A percentile compares a stretch with the other conserved stretches of the same genome.
phyloP scores from a whole-genome alignment of 1,284 basidiomycete species.

The Phenoliferia sp. region DNA sequence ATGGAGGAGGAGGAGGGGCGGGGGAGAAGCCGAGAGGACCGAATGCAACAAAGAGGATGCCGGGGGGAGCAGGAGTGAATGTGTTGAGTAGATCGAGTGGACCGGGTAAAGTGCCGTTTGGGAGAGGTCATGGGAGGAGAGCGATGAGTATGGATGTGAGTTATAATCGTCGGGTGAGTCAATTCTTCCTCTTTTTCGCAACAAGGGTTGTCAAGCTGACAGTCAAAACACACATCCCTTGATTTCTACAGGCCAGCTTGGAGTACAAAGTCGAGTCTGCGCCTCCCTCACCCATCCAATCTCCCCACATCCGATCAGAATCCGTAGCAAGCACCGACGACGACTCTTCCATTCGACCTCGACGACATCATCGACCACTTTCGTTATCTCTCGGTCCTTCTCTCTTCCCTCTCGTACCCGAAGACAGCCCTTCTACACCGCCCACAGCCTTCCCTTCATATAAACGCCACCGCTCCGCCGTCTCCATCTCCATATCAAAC shows the following conservation, averaged over 20 bases:
- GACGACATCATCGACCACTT: slow-evolving; percentile 25
- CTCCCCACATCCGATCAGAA: slow-evolving; percentile 6
- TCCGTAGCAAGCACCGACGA: slow-evolving; percentile 19
- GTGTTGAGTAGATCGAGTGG: neutral
- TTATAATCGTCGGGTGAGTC: slow-evolving; percentile 1
- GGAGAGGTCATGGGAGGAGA: slow-evolving; percentile 13
- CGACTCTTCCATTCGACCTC: slow-evolving; percentile 6
- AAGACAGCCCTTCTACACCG: slow-evolving; percentile 8
- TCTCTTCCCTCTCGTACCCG: slow-evolving; percentile 25
- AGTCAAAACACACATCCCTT: neutral
- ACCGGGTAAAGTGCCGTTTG: slow-evolving; percentile 14
- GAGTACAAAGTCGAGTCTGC: neutral
- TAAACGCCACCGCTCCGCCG: slow-evolving; percentile 12
- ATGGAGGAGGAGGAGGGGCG: neutral
- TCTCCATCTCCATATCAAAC: slow-evolving; percentile 2
- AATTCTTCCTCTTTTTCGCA: neutral
- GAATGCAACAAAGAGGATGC: neutral
- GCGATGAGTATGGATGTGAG: slow-evolving; percentile 29
- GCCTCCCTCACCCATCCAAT: slow-evolving; percentile 13
- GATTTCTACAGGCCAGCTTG: neutral
- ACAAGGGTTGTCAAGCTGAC: neutral
- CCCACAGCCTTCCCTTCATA: neutral
- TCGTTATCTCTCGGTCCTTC: slow-evolving; percentile 28
- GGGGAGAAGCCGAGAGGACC: too few relatives aligned
- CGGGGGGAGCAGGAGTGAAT: neutral